Base-by-base conservation (phyloP, 202 grass and related monocot species). In the Zizania palustris region DNA sequence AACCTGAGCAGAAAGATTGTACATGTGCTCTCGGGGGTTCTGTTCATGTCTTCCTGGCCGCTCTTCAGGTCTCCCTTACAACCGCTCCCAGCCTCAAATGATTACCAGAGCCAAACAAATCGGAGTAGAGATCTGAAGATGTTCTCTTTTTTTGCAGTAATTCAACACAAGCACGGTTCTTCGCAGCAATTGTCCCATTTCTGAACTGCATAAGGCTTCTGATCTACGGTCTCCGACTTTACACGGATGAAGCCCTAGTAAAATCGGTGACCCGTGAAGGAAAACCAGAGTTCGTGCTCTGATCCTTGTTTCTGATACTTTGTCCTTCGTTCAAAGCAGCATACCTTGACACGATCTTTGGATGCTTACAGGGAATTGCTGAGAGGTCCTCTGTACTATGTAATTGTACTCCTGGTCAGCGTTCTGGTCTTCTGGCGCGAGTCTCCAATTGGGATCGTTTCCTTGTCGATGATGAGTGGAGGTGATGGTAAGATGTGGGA, bases 31-130 rank as follows among this genome's bases (percentile, higher is more conserved):
- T 95, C 91, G 10, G 95, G 91, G 5, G 58, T 98, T 41, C 77
- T 98, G n/a, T 98, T 90, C 87, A 92, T 98, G 91, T 67, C 87
- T 59, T 92, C 87, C 28, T 98, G 95, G 95, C 89, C 91, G 49
- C 60, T 98, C 16, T 98, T 92, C 85, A 98, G 95, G 91, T 95
- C 68, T 45, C 40, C 46, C 55, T 36, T 76, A n/a, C 9, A 20
- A 46, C 3, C 28, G 39, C 9, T 40, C 77, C 6, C 14, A 21
- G 9, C 11, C n/a, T 54, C 42, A 9, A 18, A 45, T 63, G 28
- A 46, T 79, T 40, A 64, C 20, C 9, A 55, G 19, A 3, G 20
- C n/a, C 22, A 44, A 4, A n/a, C 22, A 44, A 4, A 69, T 37
- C 12, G 15, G 22, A 60, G 1, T 8, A 16, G 45, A 56, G 1